Percentiles rank a stretch among this genome's conserved stretches.
These are phyloP conservation scores for Pelargonium australe DNA, from an alignment of 441 rosid species.

Conservation along the genomic window DNA sequence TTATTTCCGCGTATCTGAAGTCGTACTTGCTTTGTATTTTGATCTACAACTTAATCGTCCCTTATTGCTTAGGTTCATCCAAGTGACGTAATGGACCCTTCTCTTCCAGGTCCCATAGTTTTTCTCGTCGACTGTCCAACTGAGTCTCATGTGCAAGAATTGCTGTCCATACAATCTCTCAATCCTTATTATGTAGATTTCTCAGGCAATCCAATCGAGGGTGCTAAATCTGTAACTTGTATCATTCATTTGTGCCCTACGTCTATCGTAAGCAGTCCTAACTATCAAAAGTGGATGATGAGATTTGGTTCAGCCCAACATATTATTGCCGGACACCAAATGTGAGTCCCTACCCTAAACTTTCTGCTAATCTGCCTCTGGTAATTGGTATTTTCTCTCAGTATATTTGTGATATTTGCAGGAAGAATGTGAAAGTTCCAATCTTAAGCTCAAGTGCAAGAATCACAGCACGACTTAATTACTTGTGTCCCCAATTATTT, in stretches of 20 bases:
- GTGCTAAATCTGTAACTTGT: slow-evolving; percentile 53
- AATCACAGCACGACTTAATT: slow-evolving; percentile 73
- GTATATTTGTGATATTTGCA: slow-evolving; percentile 25
- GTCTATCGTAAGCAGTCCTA: slow-evolving; percentile 44
- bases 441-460: slow-evolving; percentile 74
- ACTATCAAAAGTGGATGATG: slow-evolving; percentile 74
- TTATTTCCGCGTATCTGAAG: background rate
- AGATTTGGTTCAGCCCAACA: slow-evolving; percentile 65
- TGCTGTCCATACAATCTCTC: slow-evolving; percentile 45
- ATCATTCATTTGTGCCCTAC: slow-evolving; percentile 79
- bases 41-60: slow-evolving; percentile 10
- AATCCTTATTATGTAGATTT: slow-evolving; percentile 41
- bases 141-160: slow-evolving; percentile 45
- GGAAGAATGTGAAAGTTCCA: slow-evolving; percentile 81
- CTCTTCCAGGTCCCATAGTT: slow-evolving; percentile 82
- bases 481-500: slow-evolving; percentile 89
- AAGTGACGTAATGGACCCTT: slow-evolving; percentile 88
- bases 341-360: slow-evolving; percentile 33
- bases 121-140: slow-evolving; percentile 90
- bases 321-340: slow-evolving; percentile 82
- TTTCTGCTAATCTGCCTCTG: slow-evolving; percentile 11
- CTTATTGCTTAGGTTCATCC: slow-evolving; percentile 61
- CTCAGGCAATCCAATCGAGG: slow-evolving; percentile 23
- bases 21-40: slow-evolving; percentile 10
- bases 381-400: slow-evolving; percentile 15